These are phyloP conservation scores for Erodium moschatum DNA, from an alignment of 441 rosid genomes.

Conservation along the genomic window DNA sequence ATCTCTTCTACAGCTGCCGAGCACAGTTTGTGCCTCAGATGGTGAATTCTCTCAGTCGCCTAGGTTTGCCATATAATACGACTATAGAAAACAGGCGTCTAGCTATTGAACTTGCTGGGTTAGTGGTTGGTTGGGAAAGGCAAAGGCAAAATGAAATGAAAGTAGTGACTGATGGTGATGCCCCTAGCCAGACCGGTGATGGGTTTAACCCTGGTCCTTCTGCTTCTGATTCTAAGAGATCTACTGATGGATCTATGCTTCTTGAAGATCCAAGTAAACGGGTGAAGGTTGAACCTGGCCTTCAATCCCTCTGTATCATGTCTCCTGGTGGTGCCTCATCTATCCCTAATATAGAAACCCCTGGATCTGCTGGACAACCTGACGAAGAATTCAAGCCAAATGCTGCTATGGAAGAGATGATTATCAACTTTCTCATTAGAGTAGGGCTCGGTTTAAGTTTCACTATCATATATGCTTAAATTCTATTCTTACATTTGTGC, in stretches of 20 bases:
- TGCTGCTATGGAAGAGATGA: conserved; percentile 99
- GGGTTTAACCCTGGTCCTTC: conserved; percentile 44
- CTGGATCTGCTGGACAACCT: conserved; percentile 88
- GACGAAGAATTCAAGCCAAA: conserved; percentile 99
- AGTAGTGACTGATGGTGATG: conserved; percentile 46
- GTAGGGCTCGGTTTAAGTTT: conserved; percentile 43
- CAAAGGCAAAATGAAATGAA: conserved; percentile 86
- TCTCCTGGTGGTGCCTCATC: conserved; percentile 91
- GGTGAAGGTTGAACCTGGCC: conserved; percentile 88
- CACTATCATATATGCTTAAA: neutral
- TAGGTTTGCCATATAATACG: conserved; percentile 91
- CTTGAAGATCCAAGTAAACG: conserved; percentile 76
- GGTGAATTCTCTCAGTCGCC: conserved; percentile 98
- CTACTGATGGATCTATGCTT: conserved; percentile 58
- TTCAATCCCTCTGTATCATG: conserved; percentile 77
- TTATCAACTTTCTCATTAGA: conserved; percentile 89
- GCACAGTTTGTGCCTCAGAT: conserved; percentile 99
- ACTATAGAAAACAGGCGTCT: conserved; percentile 92
- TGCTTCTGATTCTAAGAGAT: conserved; percentile 53
- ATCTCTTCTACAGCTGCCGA: conserved; percentile 93
- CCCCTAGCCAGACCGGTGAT: conserved; percentile 42
- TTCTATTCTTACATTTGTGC: conserved; percentile 9
- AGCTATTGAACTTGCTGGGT: conserved; percentile 97
- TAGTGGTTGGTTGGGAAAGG: conserved; percentile 98
- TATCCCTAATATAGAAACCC: conserved; percentile 78